These are phyloP conservation scores for Taphrina wiesneri DNA, from an alignment of 1,139 yeast species.

Conservation along the genomic window DNA sequence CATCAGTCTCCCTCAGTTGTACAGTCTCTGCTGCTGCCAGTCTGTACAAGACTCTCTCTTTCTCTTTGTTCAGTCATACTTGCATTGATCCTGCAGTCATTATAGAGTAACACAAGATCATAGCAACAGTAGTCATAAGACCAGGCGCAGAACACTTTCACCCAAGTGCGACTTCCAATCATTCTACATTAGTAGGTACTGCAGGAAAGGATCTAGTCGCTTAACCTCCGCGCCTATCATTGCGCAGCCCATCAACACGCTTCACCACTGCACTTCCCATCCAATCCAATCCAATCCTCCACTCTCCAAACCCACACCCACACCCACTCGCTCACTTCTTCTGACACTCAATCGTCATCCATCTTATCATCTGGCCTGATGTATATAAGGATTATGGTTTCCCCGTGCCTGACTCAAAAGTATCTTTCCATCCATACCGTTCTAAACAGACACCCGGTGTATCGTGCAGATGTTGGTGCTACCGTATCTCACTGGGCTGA, in stretches of 20 bases:
- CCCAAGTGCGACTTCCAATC: too few species aligned
- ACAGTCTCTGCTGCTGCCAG: too few species aligned
- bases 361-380: not conserved
- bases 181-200: too few species aligned
- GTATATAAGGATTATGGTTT: not conserved
- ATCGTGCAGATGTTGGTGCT: not conserved
- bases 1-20: too few species aligned
- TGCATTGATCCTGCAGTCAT: too few species aligned
- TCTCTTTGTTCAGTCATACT: too few species aligned
- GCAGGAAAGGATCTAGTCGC: not conserved
- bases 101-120: too few species aligned
- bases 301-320: not conserved
- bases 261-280: too few species aligned
- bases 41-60: too few species aligned
- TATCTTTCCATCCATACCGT: not conserved
- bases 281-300: not conserved
- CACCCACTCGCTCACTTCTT: too few species aligned
- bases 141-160: too few species aligned
- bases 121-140: too few species aligned
- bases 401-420: not conserved
- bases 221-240: not conserved
- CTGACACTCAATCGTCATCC: not conserved
- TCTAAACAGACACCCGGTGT: not conserved
- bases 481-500: not conserved
- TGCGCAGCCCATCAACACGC: not conserved